Percentiles rank a stretch among this genome's conserved stretches.
phyloP scores from a whole-genome alignment of 345 rosid genomes.

The Syzygium grande region DNA sequence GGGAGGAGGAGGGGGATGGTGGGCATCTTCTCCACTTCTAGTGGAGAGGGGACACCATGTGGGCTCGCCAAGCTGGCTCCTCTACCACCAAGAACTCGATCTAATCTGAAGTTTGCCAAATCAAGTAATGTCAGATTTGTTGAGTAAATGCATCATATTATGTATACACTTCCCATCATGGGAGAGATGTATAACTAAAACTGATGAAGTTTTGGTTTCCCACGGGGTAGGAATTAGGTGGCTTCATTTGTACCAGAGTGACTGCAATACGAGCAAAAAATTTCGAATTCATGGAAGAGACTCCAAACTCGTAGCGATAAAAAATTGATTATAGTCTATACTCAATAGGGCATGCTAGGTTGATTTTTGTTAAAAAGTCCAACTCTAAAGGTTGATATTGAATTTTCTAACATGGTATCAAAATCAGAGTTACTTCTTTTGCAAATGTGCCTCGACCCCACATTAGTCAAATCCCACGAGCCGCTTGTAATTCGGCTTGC shows the following conservation, averaged over 20 bases:
- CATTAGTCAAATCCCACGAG: no score
- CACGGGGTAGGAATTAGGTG: neutral
- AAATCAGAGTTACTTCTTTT: no score
- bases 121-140: neutral
- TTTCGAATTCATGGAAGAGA: neutral
- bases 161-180: neutral
- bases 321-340: neutral
- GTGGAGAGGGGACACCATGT: constrained; percentile 14
- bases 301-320: neutral
- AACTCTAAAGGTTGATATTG: no score
- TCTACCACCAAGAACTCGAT: neutral
- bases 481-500: no score
- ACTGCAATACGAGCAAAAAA: neutral
- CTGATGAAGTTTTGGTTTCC: no score
- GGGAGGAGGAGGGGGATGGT: neutral
- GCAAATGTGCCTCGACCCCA: no score
- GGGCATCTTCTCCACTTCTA: neutral
- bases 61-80: constrained; percentile 11
- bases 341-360: neutral
- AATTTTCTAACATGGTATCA: no score
- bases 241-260: neutral
- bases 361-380: no score
- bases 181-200: neutral
- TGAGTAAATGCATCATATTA: neutral
- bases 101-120: neutral